These are phyloP conservation scores for Capsicum chinense DNA, from an alignment of 257 asterid genomes.

Conservation along the genomic window DNA sequence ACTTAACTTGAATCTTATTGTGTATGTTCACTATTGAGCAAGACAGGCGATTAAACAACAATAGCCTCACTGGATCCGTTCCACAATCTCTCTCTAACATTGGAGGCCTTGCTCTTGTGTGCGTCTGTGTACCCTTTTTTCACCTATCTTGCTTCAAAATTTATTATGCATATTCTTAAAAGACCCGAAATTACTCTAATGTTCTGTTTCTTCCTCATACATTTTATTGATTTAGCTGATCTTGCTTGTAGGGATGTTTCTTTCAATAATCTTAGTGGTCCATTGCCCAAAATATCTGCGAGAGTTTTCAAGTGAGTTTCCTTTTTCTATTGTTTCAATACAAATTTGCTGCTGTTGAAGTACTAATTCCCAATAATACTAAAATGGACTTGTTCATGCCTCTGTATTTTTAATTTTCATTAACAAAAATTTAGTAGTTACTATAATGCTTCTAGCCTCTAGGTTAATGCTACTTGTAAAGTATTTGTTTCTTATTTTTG, in stretches of 20 bases:
- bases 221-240: not conserved
- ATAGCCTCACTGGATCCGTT: slow-evolving; percentile 55
- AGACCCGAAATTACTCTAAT: not conserved
- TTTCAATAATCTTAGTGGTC: slow-evolving; percentile 51
- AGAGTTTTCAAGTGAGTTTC: slow-evolving; percentile 74
- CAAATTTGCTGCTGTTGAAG: not conserved
- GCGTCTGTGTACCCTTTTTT: slow-evolving; percentile 37
- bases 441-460: not conserved
- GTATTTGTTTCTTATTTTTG: not conserved
- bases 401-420: not conserved
- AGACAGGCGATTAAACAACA: slow-evolving; percentile 94
- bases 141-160: not conserved
- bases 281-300: slow-evolving; percentile 48
- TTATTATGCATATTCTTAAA: not conserved
- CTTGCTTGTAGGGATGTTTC: slow-evolving; percentile 78
- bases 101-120: slow-evolving; percentile 83
- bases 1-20: slow-evolving; percentile 4
- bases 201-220: slow-evolving; percentile 7
- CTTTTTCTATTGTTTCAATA: not conserved
- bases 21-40: slow-evolving; percentile 44
- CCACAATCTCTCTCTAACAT: slow-evolving; percentile 49
- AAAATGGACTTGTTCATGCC: not conserved
- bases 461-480: not conserved
- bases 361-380: slow-evolving; percentile 7
- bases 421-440: not conserved